Evolutionary conservation across 73 alveolate genomes (phyloP).

Genomic region (Paramecium bursaria): DNA sequence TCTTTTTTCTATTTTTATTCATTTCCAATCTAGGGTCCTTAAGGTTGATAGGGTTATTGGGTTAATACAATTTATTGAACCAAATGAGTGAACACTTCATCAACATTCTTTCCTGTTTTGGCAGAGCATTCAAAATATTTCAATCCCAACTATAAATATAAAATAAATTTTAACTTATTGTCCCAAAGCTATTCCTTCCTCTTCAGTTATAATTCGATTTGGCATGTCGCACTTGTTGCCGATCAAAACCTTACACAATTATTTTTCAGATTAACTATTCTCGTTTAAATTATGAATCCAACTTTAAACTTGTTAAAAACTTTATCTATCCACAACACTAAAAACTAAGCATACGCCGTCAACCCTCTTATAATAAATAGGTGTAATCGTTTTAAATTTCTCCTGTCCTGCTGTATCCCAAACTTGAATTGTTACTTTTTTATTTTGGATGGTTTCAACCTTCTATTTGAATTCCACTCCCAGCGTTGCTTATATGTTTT

Average conservation of each 20-base stretch:
- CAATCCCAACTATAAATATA: not conserved
- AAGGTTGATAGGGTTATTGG: too few species aligned
- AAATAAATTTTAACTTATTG: not conserved
- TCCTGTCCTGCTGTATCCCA: conserved; percentile 90
- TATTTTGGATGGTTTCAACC: conserved; percentile 64
- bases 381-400: conserved; percentile 75
- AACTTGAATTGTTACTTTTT: conserved; percentile 71
- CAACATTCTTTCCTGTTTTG: conserved; percentile 32
- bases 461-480: conserved; percentile 80
- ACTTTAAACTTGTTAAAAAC: conserved; percentile 75
- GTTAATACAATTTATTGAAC: not conserved
- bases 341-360: conserved; percentile 76
- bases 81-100: conserved; percentile 11
- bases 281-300: conserved; percentile 83
- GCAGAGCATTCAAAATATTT: conserved; percentile 43
- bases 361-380: conserved; percentile 78
- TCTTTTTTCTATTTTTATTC: too few species aligned
- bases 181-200: conserved; percentile 19
- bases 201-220: not conserved
- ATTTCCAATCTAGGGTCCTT: too few species aligned
- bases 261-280: conserved; percentile 68
- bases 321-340: conserved; percentile 78
- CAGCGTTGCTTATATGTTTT: conserved; percentile 73
- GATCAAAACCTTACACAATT: conserved; percentile 62
- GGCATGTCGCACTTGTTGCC: conserved; percentile 70